Conservation (phyloP, 768 basidiomycete species). For the Omphalotus guepiniiformis region DNA sequence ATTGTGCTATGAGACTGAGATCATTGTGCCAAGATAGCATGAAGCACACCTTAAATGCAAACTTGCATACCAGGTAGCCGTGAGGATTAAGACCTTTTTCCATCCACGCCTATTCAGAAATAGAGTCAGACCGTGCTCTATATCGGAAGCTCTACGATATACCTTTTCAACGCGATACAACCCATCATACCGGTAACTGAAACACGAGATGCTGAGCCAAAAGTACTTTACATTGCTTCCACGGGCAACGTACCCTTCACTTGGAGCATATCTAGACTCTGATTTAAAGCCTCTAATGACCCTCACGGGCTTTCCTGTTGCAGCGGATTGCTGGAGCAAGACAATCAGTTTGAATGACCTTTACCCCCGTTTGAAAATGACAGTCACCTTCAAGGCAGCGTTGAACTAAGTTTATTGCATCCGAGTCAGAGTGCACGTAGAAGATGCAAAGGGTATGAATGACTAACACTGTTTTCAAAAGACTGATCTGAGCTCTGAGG, state of each 20-base stretch:
- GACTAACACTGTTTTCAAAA: constrained; percentile 59
- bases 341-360: too few relatives aligned
- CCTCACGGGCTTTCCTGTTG: constrained; percentile 78
- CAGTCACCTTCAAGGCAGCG: constrained; percentile 5
- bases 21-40: too few relatives aligned
- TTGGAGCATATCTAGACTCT: constrained; percentile 68
- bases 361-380: constrained; percentile 5
- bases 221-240: too few relatives aligned
- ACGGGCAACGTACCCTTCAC: constrained; percentile 51
- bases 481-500: constrained; percentile 81
- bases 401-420: constrained; percentile 32
- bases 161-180: constrained; percentile 78
- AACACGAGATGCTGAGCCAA: neutral
- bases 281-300: constrained; percentile 86
- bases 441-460: neutral
- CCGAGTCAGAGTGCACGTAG: neutral
- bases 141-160: neutral
- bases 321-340: constrained; percentile 67
- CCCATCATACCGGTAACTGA: constrained; percentile 87
- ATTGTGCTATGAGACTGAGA: neutral
- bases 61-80: constrained; percentile 82
- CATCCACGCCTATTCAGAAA: constrained; percentile 56
- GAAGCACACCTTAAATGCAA: constrained; percentile 69
- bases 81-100: constrained; percentile 64
- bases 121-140: constrained; percentile 9